Conservation (phyloP, 768 basidiomycete species). For the Naganishia antarctica region DNA sequence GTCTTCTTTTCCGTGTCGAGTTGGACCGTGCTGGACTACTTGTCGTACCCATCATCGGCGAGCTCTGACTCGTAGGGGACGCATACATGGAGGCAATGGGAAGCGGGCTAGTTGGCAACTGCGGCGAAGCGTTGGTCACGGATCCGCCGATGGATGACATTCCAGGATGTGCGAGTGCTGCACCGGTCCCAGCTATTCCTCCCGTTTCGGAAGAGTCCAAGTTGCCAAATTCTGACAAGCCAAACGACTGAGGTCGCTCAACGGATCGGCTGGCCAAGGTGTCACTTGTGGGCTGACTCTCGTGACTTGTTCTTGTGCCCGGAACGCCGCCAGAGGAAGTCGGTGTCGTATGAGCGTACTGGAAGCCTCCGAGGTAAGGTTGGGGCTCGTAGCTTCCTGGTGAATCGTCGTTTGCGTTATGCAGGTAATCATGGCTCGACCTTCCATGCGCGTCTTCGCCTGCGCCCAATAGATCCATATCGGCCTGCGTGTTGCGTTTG, state of each 20-base stretch:
- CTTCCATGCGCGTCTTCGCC: slow-evolving; percentile 9
- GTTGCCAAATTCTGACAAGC: slow-evolving; percentile 7
- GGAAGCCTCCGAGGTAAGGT: slow-evolving; percentile 6
- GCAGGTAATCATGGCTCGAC: background rate
- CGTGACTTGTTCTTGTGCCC: slow-evolving; percentile 1
- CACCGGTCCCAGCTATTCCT: background rate
- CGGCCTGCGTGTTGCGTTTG: slow-evolving; percentile 9
- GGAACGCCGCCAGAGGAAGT: background rate
- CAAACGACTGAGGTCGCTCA: slow-evolving; percentile 9
- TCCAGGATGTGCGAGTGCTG: background rate
- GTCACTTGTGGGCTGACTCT: slow-evolving; percentile 5
- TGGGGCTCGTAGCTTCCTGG: slow-evolving; percentile 16
- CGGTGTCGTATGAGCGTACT: background rate
- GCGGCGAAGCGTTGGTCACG: slow-evolving; percentile 3
- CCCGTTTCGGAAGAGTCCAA: background rate
- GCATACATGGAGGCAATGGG: slow-evolving; percentile 11
- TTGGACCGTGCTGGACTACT: slow-evolving; percentile 1
- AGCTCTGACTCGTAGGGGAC: background rate
- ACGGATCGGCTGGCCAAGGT: background rate
- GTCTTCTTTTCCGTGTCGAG: slow-evolving; percentile 22
- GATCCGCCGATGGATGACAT: slow-evolving; percentile 4
- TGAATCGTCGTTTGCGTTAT: slow-evolving; percentile 6
- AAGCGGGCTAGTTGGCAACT: slow-evolving; percentile 8
- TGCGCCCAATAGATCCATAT: slow-evolving; percentile 11
- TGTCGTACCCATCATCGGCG: background rate